Base-by-base conservation (phyloP, 495 filamentous ascomycete species). In the Aspergillus indologenus region DNA sequence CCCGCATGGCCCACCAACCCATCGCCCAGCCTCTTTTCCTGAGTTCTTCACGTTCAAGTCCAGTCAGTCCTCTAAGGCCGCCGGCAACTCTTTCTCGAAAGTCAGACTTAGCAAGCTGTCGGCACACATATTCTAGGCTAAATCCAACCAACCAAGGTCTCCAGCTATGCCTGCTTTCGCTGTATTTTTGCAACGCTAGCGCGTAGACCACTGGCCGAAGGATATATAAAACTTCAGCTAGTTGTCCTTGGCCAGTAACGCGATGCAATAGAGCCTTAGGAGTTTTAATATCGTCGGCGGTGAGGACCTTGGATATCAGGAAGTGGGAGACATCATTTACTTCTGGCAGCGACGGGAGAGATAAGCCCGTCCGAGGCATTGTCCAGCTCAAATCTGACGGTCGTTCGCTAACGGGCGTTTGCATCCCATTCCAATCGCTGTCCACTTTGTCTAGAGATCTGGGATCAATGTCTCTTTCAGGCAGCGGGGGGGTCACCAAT, bases 231-330 rank as follows among this genome's bases (percentile, higher is more conserved):
- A 88, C 74, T 73, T 98, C 94, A 14, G 93, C 92, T 15, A 89
- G 67, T 60, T 90, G 87, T 17, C 90, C 90, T 47, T 86, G 85
- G 7, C 91, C 82, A 4, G 75, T 77, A 11, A 74, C 71, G n/a
- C 81, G 70, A 63, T 94, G 92, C 31, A 98, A 79, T 47, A 98
- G 83, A 18, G 88, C 83, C 20, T 85, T 86, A 0, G 95, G 87
- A 5, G 92, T 86, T 69, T 96, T 96, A 77, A 98, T 92, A 70
- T 98, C 94, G 73, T 98, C 95, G 18, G 95, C 90, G 1, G 90
- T 96, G 23, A 98, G 79, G 18, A 96, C 94, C 53, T 93, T 91
- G n/a, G 85, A 86, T 46, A 95, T 87, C 19, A 98, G 82, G 70
- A 94, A 97, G 40, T 82, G 85, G 23, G 88, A 88, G 23, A 96